Percentiles rank a stretch among this genome's conserved stretches.
These are phyloP conservation scores for Didymosphaeria variabile DNA, from an alignment of 2,329 filamentous ascomycete genomes.

Conservation along the genomic window DNA sequence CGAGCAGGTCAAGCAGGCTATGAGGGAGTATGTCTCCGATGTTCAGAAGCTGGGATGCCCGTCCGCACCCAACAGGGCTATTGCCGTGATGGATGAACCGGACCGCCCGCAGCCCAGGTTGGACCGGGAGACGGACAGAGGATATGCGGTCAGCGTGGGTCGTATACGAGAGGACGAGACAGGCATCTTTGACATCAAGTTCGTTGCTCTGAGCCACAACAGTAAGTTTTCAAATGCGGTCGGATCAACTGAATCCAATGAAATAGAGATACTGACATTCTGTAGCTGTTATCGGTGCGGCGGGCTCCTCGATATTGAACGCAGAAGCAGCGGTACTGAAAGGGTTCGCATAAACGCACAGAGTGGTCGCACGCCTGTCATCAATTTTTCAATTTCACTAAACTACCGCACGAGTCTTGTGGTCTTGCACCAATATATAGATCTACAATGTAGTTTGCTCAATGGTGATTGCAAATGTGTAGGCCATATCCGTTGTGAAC, in stretches of 20 bases:
- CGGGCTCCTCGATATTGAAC: constrained; percentile 95
- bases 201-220: constrained; percentile 90
- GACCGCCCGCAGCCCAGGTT: constrained; percentile 92
- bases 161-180: constrained; percentile 85
- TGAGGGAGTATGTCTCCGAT: constrained; percentile 83
- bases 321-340: constrained; percentile 92
- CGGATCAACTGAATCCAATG: constrained; percentile 33
- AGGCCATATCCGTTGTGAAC: too few relatives aligned
- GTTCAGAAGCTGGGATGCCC: constrained; percentile 85
- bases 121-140: constrained; percentile 83
- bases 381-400: not conserved
- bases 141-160: constrained; percentile 92
- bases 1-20: constrained; percentile 78
- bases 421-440: not conserved
- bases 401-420: not conserved
- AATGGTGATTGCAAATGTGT: too few relatives aligned
- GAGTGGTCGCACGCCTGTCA: not conserved
- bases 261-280: constrained; percentile 27
- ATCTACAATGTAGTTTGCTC: too few relatives aligned
- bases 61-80: constrained; percentile 81
- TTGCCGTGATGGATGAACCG: constrained; percentile 87
- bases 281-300: constrained; percentile 85
- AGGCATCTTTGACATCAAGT: constrained; percentile 93
- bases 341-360: constrained; percentile 68
- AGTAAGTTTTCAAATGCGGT: constrained; percentile 53